A percentile compares a stretch with the other conserved stretches of the same genome.
Evolutionary conservation across 257 asterid genomes (phyloP).

Genomic region (Linderniella brevidens): DNA sequence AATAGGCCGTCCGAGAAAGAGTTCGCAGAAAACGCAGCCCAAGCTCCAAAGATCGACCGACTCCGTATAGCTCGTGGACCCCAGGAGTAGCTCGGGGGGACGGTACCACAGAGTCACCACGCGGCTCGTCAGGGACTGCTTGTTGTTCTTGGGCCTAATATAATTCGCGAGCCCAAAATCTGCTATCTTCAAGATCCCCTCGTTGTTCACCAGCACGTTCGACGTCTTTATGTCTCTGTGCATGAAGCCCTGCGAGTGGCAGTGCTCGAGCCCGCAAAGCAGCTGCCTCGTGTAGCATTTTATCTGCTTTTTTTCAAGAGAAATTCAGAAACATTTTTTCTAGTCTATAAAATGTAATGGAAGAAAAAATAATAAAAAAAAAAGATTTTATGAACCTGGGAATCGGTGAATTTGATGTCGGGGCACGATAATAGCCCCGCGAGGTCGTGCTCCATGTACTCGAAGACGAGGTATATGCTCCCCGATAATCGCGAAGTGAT

Average conservation of each 20-base stretch:
- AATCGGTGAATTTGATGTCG: slow-evolving; percentile 66
- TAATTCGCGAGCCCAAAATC: slow-evolving; percentile 92
- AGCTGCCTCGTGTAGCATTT: slow-evolving; percentile 87
- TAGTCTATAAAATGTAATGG: no score
- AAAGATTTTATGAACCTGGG: slow-evolving; percentile 38
- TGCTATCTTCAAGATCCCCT: slow-evolving; percentile 66
- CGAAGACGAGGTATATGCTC: slow-evolving; percentile 78
- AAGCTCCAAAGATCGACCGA: slow-evolving; percentile 87
- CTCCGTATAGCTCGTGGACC: slow-evolving; percentile 56
- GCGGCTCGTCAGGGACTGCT: slow-evolving; percentile 59
- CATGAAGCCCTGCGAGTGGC: slow-evolving; percentile 69
- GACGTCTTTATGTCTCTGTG: slow-evolving; percentile 85
- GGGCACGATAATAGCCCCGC: slow-evolving; percentile 78
- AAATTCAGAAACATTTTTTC: neutral
- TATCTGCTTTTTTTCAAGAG: slow-evolving; percentile 41
- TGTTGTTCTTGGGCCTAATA: slow-evolving; percentile 26
- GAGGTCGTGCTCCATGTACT: slow-evolving; percentile 99
- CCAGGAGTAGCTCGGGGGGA: slow-evolving; percentile 89
- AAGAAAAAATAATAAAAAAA: neutral
- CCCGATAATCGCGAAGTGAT: slow-evolving; percentile 64
- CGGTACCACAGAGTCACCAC: slow-evolving; percentile 97
- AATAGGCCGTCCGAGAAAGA: slow-evolving; percentile 71
- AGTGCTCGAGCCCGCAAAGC: slow-evolving; percentile 60
- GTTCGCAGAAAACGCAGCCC: slow-evolving; percentile 90
- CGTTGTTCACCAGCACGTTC: slow-evolving; percentile 63